A percentile compares a stretch with the other conserved stretches of the same genome.
Evolutionary conservation across 140 eudicot species (phyloP).

Genomic region (Senecio squalidus): DNA sequence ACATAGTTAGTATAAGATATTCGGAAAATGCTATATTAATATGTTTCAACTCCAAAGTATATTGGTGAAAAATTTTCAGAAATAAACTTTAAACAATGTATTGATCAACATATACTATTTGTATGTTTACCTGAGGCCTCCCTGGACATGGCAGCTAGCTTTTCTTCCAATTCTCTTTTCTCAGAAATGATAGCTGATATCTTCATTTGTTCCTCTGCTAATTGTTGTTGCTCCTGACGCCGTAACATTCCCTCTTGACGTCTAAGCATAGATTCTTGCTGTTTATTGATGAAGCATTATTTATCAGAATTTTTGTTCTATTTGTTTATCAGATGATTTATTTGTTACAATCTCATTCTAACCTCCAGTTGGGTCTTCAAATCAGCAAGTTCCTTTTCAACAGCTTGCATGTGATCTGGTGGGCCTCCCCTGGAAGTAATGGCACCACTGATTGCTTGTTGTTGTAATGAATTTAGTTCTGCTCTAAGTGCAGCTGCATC

Average conservation of each 20-base stretch:
- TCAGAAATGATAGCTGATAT: conserved; percentile 56
- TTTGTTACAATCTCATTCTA: conserved; percentile 17
- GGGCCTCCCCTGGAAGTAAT: conserved; percentile 53
- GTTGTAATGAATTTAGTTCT: conserved; percentile 75
- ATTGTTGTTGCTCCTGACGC: conserved; percentile 72
- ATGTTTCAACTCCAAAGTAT: background rate
- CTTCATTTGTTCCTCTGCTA: conserved; percentile 67
- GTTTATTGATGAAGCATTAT: conserved; percentile 4
- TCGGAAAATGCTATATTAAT: background rate
- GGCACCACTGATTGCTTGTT: conserved; percentile 61
- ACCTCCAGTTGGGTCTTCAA: conserved; percentile 82
- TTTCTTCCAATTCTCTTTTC: conserved; percentile 76
- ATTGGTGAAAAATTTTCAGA: too few relatives aligned
- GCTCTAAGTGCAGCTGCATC: conserved; percentile 93
- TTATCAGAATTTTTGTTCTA: background rate
- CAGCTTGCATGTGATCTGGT: conserved; percentile 59
- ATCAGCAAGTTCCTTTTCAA: conserved; percentile 76
- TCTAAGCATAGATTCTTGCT: conserved; percentile 42
- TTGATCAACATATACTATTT: background rate
- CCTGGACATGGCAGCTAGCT: conserved; percentile 50
- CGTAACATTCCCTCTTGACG: conserved; percentile 64
- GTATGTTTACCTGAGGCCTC: conserved; percentile 50
- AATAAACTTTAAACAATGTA: background rate
- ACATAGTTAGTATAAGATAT: background rate
- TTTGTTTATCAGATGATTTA: background rate